phyloP scores from a whole-genome alignment of 495 filamentous ascomycete genomes.

The Staphylotrichum longicolle region DNA sequence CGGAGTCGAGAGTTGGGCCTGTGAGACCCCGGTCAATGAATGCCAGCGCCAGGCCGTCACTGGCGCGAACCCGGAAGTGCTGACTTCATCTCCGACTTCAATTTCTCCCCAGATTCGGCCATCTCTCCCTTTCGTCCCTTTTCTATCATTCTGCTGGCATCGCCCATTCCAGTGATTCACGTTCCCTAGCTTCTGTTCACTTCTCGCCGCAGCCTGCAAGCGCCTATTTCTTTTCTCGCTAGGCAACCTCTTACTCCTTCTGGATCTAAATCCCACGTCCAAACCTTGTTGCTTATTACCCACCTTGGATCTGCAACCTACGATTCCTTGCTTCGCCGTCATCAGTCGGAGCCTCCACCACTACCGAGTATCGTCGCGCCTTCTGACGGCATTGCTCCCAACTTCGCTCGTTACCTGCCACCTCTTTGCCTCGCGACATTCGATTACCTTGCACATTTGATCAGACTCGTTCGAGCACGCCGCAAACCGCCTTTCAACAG shows the following conservation, averaged over 20 bases:
- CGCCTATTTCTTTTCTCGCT: not conserved
- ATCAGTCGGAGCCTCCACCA: not conserved
- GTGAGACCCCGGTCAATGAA: conserved; percentile 1
- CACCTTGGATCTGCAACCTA: not conserved
- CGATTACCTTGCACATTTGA: no score
- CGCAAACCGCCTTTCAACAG: not conserved
- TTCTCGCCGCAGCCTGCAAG: not conserved
- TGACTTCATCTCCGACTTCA: conserved; percentile 38
- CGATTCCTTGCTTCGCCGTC: not conserved
- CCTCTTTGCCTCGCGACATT: not conserved
- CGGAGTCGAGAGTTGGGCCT: not conserved
- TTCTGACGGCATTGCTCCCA: not conserved
- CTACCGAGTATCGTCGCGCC: not conserved
- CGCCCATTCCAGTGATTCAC: conserved; percentile 17
- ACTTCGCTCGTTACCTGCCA: not conserved
- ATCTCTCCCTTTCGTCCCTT: conserved; percentile 14
- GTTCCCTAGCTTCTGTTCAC: not conserved
- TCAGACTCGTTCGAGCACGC: no score
- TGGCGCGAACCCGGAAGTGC: conserved; percentile 25
- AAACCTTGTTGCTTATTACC: not conserved
- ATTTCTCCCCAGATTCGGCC: conserved; percentile 24
- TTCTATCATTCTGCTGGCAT: conserved; percentile 13
- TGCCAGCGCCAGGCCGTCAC: not conserved
- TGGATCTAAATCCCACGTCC: not conserved
- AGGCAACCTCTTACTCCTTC: conserved; percentile 5